These are phyloP conservation scores for Fagopyrum tataricum DNA, from an alignment of 148 eudicot genomes.

Conservation along the genomic window DNA sequence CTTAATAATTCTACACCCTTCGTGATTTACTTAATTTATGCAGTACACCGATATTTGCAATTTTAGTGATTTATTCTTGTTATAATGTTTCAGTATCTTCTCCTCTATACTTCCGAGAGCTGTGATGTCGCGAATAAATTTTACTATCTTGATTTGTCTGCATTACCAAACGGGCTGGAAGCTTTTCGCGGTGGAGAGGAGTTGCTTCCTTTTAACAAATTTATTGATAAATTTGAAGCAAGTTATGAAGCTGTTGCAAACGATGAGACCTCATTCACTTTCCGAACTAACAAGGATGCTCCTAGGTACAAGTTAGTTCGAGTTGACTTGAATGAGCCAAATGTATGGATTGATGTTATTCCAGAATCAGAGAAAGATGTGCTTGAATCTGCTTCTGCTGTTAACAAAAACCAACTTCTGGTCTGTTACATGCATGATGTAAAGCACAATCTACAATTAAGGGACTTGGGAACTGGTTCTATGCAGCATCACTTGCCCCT, in stretches of 20 bases:
- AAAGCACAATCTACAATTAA: constrained; percentile 67
- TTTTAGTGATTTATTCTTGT: neutral
- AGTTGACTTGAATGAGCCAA: constrained; percentile 69
- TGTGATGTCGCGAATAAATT: constrained; percentile 79
- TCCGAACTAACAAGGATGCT: constrained; percentile 83
- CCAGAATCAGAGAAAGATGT: constrained; percentile 75
- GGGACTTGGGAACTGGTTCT: constrained; percentile 70
- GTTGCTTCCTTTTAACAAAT: constrained; percentile 77
- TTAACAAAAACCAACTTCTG: constrained; percentile 56
- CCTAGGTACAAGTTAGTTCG: constrained; percentile 82
- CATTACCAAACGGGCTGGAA: constrained; percentile 60
- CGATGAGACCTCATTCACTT: constrained; percentile 73
- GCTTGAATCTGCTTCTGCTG: constrained; percentile 75
- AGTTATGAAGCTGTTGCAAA: constrained; percentile 62
- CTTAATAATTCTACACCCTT: neutral
- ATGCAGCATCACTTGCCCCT: constrained; percentile 64
- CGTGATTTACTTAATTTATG: neutral
- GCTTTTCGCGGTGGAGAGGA: constrained; percentile 46
- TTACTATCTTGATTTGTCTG: constrained; percentile 66
- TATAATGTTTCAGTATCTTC: constrained; percentile 34
- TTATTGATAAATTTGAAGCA: constrained; percentile 83
- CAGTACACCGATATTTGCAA: neutral
- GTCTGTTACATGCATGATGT: constrained; percentile 84
- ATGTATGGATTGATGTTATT: constrained; percentile 62
- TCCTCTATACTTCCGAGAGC: constrained; percentile 54